Evolutionary conservation across 108 stramenopile genomes (phyloP), one percentile per base, ranked within the genome.

Genomic region (Asterionellopsis glacialis): DNA sequence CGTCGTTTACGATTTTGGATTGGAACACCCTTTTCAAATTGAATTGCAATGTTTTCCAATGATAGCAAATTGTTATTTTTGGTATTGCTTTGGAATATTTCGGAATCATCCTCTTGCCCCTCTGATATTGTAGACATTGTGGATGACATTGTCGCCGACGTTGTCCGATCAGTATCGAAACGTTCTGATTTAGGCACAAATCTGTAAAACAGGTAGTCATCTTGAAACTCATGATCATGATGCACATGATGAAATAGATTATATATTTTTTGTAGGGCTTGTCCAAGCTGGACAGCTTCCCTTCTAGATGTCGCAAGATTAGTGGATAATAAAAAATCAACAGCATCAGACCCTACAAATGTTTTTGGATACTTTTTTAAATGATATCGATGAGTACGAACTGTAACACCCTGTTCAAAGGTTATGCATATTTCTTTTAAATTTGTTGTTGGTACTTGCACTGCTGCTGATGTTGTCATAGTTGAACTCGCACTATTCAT

Each of bases 301-400:
- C 62, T 64, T 1, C 84, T 68, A 13, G 51, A 69, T 21, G 38
- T 11, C 1, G 71, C 82, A 18, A 68, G 39, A 12, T 75, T 71
- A 19, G 65, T 54, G 11, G 51, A 11, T 6, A 89, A 51, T 41
- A 89, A 41, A 43, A 67, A 89, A 57, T 80, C 77, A 33, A 89
- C 82, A n/a, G 80, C 84, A 25, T 85, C 84, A 14, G 57, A 51
- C 0, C 78, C 84, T 9, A 85, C 70, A 50, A 89, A 89, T 33
- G 77, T 79, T 19, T 74, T 26, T 22, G 67, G 64, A 66, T 85
- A 85, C 1, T 63, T 74, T 50, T 75, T 74, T 10, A 77, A 23
- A n/a, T 54, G 74, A 39, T 78, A 77, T 33, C 33, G 33, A 33
- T 33, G 33, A 33, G 33, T 33, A 5, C 33, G 33, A 33, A 33